Percentiles rank a stretch among this genome's conserved stretches.
phyloP scores from a whole-genome alignment of 2,329 filamentous ascomycete genomes.

The Chlorencoelia australis region DNA sequence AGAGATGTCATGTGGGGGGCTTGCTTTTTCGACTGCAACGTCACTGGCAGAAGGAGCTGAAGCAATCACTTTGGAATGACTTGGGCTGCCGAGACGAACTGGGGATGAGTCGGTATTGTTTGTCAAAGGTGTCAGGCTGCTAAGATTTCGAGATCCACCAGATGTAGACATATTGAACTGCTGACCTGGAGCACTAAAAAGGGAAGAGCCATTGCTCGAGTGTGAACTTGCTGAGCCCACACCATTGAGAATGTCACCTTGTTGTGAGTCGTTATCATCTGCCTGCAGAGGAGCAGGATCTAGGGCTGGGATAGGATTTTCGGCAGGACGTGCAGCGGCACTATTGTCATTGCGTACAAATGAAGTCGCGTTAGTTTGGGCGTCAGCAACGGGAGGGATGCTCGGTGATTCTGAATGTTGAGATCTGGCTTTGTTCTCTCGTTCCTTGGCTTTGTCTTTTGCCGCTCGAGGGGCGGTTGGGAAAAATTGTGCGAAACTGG shows the following conservation, averaged over 20 bases:
- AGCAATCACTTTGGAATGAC: slow-evolving; percentile 25
- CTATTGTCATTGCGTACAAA: slow-evolving; percentile 27
- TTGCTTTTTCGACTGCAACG: slow-evolving; percentile 11
- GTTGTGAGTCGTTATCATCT: slow-evolving; percentile 49
- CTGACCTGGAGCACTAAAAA: slow-evolving; percentile 44
- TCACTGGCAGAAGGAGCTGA: slow-evolving; percentile 30
- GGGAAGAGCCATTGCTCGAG: slow-evolving; percentile 59
- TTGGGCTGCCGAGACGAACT: slow-evolving; percentile 45
- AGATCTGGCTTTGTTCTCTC: slow-evolving; percentile 48
- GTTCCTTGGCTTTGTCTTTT: slow-evolving; percentile 48
- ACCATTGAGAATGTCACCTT: slow-evolving; percentile 59
- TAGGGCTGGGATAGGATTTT: slow-evolving; percentile 10
- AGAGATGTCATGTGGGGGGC: slow-evolving; percentile 23
- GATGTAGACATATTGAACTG: slow-evolving; percentile 18
- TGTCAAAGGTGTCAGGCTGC: slow-evolving; percentile 54
- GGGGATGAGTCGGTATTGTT: slow-evolving; percentile 58
- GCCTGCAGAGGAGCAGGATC: slow-evolving; percentile 16
- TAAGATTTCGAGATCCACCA: slow-evolving; percentile 23
- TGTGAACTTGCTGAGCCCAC: slow-evolving; percentile 64
- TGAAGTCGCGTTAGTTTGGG: slow-evolving; percentile 22
- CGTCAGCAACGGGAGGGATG: slow-evolving; percentile 26
- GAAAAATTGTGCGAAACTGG: slow-evolving; percentile 81
- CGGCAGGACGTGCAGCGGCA: slow-evolving; percentile 18
- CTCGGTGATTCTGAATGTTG: slow-evolving; percentile 22
- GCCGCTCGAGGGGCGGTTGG: slow-evolving; percentile 56